Evolutionary conservation across 2,329 filamentous ascomycete species (phyloP).

Genomic region (Paraphoma sp.): DNA sequence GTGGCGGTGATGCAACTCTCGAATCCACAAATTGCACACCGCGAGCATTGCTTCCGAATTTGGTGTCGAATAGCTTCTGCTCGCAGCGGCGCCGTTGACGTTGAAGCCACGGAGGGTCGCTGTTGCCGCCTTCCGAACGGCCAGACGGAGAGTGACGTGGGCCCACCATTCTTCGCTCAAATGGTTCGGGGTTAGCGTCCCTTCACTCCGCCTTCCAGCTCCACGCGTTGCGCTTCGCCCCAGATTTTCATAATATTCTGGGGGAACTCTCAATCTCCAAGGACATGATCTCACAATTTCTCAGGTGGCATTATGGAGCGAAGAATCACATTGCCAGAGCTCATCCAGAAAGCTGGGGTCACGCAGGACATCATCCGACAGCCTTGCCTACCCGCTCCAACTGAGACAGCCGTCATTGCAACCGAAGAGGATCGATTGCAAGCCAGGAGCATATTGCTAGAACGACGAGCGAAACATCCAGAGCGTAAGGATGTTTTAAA

Average conservation of each 20-base stretch:
- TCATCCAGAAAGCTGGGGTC: conserved; percentile 39
- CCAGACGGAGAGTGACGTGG: conserved; percentile 7
- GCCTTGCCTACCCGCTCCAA: conserved; percentile 41
- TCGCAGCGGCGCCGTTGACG: neutral
- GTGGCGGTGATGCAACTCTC: too few species aligned
- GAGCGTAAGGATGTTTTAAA: conserved; percentile 42
- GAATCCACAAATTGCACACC: too few species aligned
- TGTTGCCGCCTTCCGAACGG: neutral
- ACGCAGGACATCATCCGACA: conserved; percentile 32
- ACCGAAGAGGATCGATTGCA: conserved; percentile 41
- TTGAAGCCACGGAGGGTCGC: neutral
- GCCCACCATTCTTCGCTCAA: conserved; percentile 1
- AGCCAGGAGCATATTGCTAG: conserved; percentile 39
- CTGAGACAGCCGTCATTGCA: conserved; percentile 33
- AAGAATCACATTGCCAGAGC: conserved; percentile 35
- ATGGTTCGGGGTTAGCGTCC: conserved; percentile 11
- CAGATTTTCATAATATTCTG: conserved; percentile 4
- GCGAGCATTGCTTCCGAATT: neutral
- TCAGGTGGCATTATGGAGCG: conserved; percentile 28
- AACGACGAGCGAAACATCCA: conserved; percentile 37
- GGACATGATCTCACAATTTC: conserved; percentile 7
- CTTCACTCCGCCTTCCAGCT: conserved; percentile 20
- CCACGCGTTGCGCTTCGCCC: conserved; percentile 20
- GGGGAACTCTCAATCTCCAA: conserved; percentile 1
- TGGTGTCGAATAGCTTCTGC: neutral